Percentiles rank a stretch among this genome's conserved stretches.
Evolutionary conservation across 306 rosid species (phyloP).

Genomic region (Lathyrus sativus): DNA sequence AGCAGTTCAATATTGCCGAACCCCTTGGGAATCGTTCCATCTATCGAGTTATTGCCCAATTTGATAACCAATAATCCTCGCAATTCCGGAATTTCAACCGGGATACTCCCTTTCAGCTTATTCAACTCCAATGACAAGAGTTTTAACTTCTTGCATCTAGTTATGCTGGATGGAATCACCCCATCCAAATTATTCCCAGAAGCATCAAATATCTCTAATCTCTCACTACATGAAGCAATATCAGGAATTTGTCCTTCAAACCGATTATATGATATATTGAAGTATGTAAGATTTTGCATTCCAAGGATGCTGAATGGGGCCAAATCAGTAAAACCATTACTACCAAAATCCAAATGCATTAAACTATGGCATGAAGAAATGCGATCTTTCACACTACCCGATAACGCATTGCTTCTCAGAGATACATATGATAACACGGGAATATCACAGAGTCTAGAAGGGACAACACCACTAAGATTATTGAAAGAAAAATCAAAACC

Average conservation of each 20-base stretch:
- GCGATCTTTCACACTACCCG: conserved; percentile 61
- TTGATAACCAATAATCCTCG: conserved; percentile 63
- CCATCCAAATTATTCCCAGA: conserved; percentile 82
- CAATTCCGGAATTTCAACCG: conserved; percentile 56
- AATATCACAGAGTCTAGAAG: conserved; percentile 64
- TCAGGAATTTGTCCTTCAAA: conserved; percentile 73
- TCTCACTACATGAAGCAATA: conserved; percentile 61
- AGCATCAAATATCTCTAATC: conserved; percentile 74
- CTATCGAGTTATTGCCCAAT: conserved; percentile 72
- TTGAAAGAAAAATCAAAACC: conserved; percentile 96
- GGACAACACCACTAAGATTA: conserved; percentile 73
- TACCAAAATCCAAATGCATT: conserved; percentile 72
- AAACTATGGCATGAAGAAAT: conserved; percentile 67
- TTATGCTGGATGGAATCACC: conserved; percentile 72
- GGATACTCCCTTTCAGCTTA: conserved; percentile 69
- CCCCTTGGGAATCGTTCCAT: conserved; percentile 67
- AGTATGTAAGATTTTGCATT: conserved; percentile 61
- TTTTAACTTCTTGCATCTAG: conserved; percentile 70
- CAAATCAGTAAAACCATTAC: conserved; percentile 64
- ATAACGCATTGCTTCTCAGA: conserved; percentile 70
- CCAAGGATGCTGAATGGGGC: conserved; percentile 73
- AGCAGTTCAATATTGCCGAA: conserved; percentile 75
- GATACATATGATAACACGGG: conserved; percentile 70
- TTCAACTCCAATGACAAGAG: conserved; percentile 75
- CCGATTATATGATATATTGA: conserved; percentile 69